Evolutionary conservation across 306 rosid species (phyloP), one percentile per base, ranked within the genome.

Genomic region (Vigna nakashimae): DNA sequence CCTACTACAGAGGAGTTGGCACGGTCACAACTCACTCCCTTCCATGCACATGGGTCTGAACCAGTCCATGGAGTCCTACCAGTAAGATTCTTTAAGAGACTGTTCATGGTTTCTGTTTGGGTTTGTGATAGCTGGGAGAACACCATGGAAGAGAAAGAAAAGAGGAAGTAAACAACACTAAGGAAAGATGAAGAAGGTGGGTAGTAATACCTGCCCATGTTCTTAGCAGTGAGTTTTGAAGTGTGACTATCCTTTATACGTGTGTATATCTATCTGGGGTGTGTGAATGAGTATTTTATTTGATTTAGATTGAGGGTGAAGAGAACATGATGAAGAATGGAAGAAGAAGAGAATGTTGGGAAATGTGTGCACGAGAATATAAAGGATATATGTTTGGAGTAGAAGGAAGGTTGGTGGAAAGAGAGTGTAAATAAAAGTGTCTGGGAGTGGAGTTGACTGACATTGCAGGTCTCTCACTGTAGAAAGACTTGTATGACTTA

Each of bases 11-110:
- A 59, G 13, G 90, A 76, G 71, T 80, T 77, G 40, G 32, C 60
- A n/a, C 3, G 1, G 73, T 66, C 63, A 73, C 98, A 95, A 3
- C 0, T 67, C 49, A 95, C 87, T 32, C 98, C 91, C 3, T 70
- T 50, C 98, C 98, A 95, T 9, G 36, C 7, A 84, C 98, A 92
- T 40, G 94, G 95, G 71, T 88, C 79, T 3, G 91, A 59, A 22
- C 78, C 48, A 74, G 73, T 55, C 95, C 96, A 90, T 14, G 43
- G 14, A 71, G 2, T 20, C 69, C 53, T 13, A 14, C 0, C 1
- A 55, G 52, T 5, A 34, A 89, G 67, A 62, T 9, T 64, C 2
- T 38, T 9, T 43, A 82, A 87, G 49, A 91, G 79, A 12, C 1
- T 9, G 79, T 6, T 56, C 93, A 92, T 87, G 79, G 87, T 65